Conservation (phyloP, 1,284 basidiomycete genomes). For the Boletellus deceptivus region DNA sequence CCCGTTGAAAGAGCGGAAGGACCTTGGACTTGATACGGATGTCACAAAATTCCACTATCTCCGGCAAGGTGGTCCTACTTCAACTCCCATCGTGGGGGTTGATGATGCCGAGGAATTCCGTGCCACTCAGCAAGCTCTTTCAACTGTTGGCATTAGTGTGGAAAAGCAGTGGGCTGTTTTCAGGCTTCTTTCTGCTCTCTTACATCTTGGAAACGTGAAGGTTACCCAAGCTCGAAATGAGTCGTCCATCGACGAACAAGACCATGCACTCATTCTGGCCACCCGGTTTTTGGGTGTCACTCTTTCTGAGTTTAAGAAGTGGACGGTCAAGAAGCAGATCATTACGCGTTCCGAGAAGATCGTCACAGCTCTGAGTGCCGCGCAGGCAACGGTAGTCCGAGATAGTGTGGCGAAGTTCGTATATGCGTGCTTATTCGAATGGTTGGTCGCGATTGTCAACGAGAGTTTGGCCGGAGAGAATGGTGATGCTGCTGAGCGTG, state of each 20-base stretch:
- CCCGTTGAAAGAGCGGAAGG: slow-evolving; percentile 92
- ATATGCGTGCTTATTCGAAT: slow-evolving; percentile 98
- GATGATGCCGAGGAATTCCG: slow-evolving; percentile 97
- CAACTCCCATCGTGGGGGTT: slow-evolving; percentile 86
- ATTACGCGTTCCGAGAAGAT: slow-evolving; percentile 95
- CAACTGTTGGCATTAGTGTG: slow-evolving; percentile 94
- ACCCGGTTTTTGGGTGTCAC: slow-evolving; percentile 91
- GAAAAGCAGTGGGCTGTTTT: slow-evolving; percentile 99
- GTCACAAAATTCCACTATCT: slow-evolving; percentile 90
- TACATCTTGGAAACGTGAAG: slow-evolving; percentile 97
- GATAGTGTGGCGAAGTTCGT: slow-evolving; percentile 99
- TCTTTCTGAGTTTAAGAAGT: slow-evolving; percentile 95
- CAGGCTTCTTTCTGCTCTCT: slow-evolving; percentile 86
- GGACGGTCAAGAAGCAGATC: slow-evolving; percentile 98
- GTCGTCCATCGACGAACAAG: slow-evolving; percentile 82
- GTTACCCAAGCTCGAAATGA: slow-evolving; percentile 83
- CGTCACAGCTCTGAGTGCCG: slow-evolving; percentile 79
- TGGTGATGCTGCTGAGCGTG: slow-evolving; percentile 79
- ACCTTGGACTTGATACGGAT: slow-evolving; percentile 86
- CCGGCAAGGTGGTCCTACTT: slow-evolving; percentile 87
- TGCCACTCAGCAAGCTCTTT: slow-evolving; percentile 90
- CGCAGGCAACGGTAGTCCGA: slow-evolving; percentile 92
- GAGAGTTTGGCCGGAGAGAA: slow-evolving; percentile 91
- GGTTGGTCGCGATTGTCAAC: slow-evolving; percentile 97
- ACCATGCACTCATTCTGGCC: slow-evolving; percentile 78